These are phyloP conservation scores for Plasmodium sp. DNA, from an alignment of 169 alveolate species.

Conservation along the genomic window DNA sequence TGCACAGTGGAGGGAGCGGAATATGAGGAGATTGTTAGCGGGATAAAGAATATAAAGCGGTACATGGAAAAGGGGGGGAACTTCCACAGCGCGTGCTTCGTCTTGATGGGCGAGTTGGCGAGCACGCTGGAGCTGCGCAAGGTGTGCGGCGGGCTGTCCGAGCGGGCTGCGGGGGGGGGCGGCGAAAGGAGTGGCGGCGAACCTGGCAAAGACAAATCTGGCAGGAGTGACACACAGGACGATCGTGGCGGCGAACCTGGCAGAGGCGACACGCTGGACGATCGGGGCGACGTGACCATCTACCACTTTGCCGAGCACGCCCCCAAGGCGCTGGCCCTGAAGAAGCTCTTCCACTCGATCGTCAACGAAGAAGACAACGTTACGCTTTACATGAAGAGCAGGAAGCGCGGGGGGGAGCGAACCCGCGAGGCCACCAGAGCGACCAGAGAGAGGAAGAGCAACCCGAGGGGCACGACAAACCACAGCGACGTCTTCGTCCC, in stretches of 20 bases:
- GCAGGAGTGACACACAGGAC: not conserved
- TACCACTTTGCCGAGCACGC: not conserved
- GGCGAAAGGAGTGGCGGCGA: not conserved
- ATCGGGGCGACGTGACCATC: not conserved
- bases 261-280: not conserved
- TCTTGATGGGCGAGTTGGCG: constrained; percentile 29
- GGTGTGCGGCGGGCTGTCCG: constrained; percentile 18
- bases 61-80: constrained; percentile 5
- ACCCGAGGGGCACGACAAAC: not conserved
- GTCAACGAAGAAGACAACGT: constrained; percentile 32
- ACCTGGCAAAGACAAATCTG: not conserved
- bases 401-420: not conserved
- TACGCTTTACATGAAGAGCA: not conserved
- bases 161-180: not conserved
- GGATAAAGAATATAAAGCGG: constrained; percentile 37
- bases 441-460: not conserved
- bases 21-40: constrained; percentile 20
- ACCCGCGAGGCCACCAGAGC: not conserved
- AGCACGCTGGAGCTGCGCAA: constrained; percentile 44
- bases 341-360: constrained; percentile 44
- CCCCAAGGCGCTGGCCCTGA: constrained; percentile 14
- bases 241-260: not conserved
- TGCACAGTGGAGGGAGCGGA: constrained; percentile 37
- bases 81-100: not conserved
- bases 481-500: not conserved